Evolutionary conservation across 805 yeast genomes (phyloP).

Genomic region (Saturnispora sekii): DNA sequence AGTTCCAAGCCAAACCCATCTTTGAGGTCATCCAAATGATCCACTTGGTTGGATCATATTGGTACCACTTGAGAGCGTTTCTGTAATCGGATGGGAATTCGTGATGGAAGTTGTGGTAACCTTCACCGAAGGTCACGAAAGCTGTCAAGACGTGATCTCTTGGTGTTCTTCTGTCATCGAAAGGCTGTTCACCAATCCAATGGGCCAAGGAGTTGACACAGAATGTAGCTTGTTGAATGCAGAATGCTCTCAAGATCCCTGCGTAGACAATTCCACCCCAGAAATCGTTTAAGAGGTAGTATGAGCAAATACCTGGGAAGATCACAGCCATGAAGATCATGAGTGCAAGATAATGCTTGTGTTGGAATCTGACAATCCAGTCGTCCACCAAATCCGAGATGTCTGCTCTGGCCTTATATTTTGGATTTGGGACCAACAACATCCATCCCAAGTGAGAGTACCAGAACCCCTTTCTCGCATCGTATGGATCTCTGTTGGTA

Average conservation of each 20-base stretch:
- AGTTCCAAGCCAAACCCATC: conserved; percentile 61
- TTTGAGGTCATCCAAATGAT: conserved; percentile 49
- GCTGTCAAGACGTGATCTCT: conserved; percentile 78
- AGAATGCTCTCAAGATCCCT: conserved; percentile 58
- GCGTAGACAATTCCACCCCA: conserved; percentile 70
- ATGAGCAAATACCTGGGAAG: conserved; percentile 51
- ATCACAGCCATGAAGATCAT: conserved; percentile 55
- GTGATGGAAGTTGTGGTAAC: conserved; percentile 85
- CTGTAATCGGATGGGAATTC: conserved; percentile 86
- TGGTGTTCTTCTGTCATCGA: conserved; percentile 81
- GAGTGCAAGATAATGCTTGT: conserved; percentile 58
- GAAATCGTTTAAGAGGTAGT: conserved; percentile 48
- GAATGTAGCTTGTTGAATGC: conserved; percentile 78
- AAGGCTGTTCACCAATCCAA: conserved; percentile 80
- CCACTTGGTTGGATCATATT: conserved; percentile 74
- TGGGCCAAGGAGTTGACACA: conserved; percentile 82
- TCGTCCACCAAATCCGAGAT: conserved; percentile 70
- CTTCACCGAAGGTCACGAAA: conserved; percentile 79
- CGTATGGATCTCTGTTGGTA: conserved; percentile 76
- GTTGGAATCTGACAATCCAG: conserved; percentile 74
- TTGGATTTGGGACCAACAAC: conserved; percentile 72
- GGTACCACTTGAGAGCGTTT: conserved; percentile 81
- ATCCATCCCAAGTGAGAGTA: conserved; percentile 83
- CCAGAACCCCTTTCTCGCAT: conserved; percentile 79
- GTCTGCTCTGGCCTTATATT: conserved; percentile 72